Evolutionary conservation across 2,329 filamentous ascomycete species (phyloP), one percentile per base, ranked within the genome.

Genomic region (Aspergillus vadensis): DNA sequence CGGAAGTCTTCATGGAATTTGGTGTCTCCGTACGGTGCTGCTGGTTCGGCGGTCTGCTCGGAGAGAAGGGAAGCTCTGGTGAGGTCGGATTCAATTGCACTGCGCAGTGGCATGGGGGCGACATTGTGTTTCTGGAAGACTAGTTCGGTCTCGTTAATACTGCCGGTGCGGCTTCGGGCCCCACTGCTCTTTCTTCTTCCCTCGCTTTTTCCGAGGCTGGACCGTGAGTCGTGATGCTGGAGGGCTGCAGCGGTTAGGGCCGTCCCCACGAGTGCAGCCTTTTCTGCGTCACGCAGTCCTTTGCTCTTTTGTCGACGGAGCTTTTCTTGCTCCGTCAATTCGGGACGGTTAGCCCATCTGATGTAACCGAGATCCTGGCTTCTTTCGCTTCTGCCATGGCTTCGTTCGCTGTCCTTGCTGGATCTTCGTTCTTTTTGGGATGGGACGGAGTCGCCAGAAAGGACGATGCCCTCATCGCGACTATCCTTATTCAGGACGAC

Each of bases 51-150:
- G 0, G 91, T 91, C 27, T 90, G 88, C 30, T 91, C 90, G 5
- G 93, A 95, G 17, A 95, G 78, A 57, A 98, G 91, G 0, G 94
- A 97, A 15, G 90, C 90, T 67, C 94, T 85, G 0, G 94, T 98
- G 58, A 97, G 77, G 55, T 97, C 93, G 0, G 94, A 96, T 44
- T 90, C 86, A 59, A 96, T 86, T 58, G 92, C 91, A 76, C 93
- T 97, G 76, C 90, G 89, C 63, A 97, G 83, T 2, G 94, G 94
- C 89, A 97, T 92, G 5, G 91, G 91, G 6, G 92, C 89, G 14
- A 91, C 85, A 52, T 87, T 81, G 55, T 86, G 83, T 65, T 75
- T 81, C 61, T 85, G 71, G 65, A 81, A 81, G 17, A 79, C 72
- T 39, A 84, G 79, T 57, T 86, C 84, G 2, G 80, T 86, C 60